These are phyloP conservation scores for Taphrina deformans DNA, from an alignment of 1,139 yeast genomes.

Conservation along the genomic window DNA sequence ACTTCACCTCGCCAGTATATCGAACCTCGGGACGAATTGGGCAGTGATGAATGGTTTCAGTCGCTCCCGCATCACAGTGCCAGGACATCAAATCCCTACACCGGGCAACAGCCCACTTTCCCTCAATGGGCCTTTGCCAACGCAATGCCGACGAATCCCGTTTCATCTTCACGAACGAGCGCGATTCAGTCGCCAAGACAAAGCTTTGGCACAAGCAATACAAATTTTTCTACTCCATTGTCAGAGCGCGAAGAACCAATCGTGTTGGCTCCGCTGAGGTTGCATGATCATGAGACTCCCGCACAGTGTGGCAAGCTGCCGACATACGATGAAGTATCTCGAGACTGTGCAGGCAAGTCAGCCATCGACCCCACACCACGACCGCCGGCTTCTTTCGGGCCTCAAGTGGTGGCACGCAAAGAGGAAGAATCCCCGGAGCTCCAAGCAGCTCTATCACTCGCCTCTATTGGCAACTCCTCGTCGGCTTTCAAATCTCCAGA, in stretches of 20 bases:
- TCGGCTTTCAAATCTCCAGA: not conserved
- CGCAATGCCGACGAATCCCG: not conserved
- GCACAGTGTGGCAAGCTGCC: not conserved
- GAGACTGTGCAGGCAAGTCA: not conserved
- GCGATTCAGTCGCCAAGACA: not conserved
- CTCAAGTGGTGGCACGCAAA: not conserved
- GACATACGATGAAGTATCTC: not conserved
- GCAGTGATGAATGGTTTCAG: not conserved
- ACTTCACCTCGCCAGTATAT: not conserved
- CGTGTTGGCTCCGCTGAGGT: slow-evolving; percentile 1
- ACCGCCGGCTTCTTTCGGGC: not conserved
- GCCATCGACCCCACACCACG: not conserved
- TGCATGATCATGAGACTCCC: not conserved
- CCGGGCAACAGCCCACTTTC: not conserved
- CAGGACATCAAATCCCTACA: not conserved
- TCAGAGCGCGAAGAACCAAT: not conserved
- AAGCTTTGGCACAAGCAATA: not conserved
- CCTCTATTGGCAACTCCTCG: not conserved
- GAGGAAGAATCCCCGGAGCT: slow-evolving; percentile 5
- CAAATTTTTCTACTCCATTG: not conserved
- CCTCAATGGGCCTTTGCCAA: not conserved
- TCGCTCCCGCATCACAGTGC: not conserved
- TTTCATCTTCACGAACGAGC: not conserved
- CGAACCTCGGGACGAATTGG: not conserved
- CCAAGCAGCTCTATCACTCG: slow-evolving; percentile 11